Percentiles rank a stretch among this genome's conserved stretches.
Conservation (phyloP, 1,284 basidiomycete species). For the Ustilago loliicola region DNA sequence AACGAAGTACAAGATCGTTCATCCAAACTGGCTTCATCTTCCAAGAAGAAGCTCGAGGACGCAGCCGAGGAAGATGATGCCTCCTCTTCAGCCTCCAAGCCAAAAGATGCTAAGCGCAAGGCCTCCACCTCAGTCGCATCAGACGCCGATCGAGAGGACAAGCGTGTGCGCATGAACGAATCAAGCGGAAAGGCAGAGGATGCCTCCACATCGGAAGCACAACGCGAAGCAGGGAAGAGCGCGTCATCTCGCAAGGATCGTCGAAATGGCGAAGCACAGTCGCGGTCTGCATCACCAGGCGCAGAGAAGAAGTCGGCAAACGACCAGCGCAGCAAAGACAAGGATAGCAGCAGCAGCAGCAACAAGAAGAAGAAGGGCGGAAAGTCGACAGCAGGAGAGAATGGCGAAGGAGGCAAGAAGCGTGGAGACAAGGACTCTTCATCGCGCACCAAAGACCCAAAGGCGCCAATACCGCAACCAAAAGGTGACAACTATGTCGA, state of each 20-base stretch:
- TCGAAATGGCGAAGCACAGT: conserved; percentile 25
- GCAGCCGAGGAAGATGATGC: conserved; percentile 31
- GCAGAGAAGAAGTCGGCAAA: conserved; percentile 31
- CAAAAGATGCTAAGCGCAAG: conserved; percentile 54
- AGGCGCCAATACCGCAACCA: conserved; percentile 45
- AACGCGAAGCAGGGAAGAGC: conserved; percentile 15
- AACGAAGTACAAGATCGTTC: conserved; percentile 31
- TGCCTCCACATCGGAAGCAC: conserved; percentile 11
- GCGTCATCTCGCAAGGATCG: conserved; percentile 30
- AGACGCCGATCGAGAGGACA: conserved; percentile 52
- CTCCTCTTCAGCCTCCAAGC: conserved; percentile 20
- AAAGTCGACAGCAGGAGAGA: conserved; percentile 44
- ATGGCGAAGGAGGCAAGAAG: conserved; percentile 49
- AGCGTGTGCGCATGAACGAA: conserved; percentile 38
- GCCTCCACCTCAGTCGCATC: conserved; percentile 42
- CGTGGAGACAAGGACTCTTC: conserved; percentile 34
- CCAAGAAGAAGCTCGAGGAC: conserved; percentile 58
- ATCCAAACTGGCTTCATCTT: conserved; percentile 52
- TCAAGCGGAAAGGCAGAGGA: conserved; percentile 30
- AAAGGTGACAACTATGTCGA: conserved; percentile 48
- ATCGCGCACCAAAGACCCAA: conserved; percentile 37
- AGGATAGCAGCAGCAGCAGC: conserved; percentile 35
- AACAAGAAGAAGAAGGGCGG: conserved; percentile 58
- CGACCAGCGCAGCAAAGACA: conserved; percentile 36
- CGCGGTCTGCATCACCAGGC: conserved; percentile 39